Conservation (phyloP, 179 eudicot species). For the Pouteria campechiana region DNA sequence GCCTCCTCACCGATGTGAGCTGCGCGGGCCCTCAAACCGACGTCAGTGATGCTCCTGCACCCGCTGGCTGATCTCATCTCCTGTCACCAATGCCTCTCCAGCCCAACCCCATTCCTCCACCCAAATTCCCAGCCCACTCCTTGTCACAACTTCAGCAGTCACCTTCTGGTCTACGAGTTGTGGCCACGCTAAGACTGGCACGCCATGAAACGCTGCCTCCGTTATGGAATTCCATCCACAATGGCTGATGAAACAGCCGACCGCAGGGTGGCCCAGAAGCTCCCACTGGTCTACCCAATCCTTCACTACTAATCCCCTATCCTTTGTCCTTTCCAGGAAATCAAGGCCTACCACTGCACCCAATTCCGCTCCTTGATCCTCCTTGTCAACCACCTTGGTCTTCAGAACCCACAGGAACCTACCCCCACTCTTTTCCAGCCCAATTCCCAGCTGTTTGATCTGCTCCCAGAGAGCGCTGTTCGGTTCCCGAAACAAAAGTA, state of each 20-base stretch:
- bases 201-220: constrained; percentile 25
- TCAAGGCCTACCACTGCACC: constrained; percentile 12
- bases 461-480: constrained; percentile 22
- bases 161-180: constrained; percentile 37
- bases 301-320: constrained; percentile 19
- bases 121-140: constrained; percentile 27
- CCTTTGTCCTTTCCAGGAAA: constrained; percentile 6
- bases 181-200: constrained; percentile 44
- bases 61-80: constrained; percentile 5
- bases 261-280: constrained; percentile 19
- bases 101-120: constrained; percentile 16
- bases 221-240: constrained; percentile 39
- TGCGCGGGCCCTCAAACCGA: constrained; percentile 1
- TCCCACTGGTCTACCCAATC: constrained; percentile 26
- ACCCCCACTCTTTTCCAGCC: constrained; percentile 14
- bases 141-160: constrained; percentile 26
- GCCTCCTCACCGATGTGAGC: constrained; percentile 2
- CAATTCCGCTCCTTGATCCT: constrained; percentile 12
- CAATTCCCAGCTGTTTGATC: constrained; percentile 17
- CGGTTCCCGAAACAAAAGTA: constrained; percentile 28
- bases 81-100: constrained; percentile 3
- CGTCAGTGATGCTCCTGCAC: constrained; percentile 4
- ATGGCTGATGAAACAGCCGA: constrained; percentile 31
- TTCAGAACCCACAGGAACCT: constrained; percentile 29
- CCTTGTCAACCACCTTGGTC: constrained; percentile 16